Evolutionary conservation across 2,329 filamentous ascomycete genomes (phyloP), one percentile per base, ranked within the genome.

Genomic region (Colletotrichum horii): DNA sequence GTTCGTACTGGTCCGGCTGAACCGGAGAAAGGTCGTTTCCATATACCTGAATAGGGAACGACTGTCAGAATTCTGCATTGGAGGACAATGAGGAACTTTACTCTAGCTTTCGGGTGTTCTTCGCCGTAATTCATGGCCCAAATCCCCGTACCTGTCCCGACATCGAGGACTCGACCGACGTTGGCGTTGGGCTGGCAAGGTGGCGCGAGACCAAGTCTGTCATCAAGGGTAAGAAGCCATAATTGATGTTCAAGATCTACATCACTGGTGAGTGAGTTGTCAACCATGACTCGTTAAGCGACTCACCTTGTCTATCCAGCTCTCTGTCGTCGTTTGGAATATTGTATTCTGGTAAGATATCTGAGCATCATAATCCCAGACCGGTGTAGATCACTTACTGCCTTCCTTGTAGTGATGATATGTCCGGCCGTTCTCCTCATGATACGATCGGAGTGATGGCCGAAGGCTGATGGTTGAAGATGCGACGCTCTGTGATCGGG

Each of bases 191-290:
- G 60, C 14, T 81, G 71, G n/a, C 61, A 71, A 2, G 76, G 76
- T 0, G 84, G 85, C 1, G 78, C 78, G 0, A 80, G 52, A 22
- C 77, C 82, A 0, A 85, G 78, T 30, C 81, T 82, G 12, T 80
- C 79, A 1, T 81, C 78, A 4, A 83, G 78, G 0, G 82, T 84
- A 4, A 85, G 77, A 1, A 77, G 68, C 62, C 83, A 83, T 0
- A 85, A 74, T n/a, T 84, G 79, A 56, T 86, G 84, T 72, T 84
- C 82, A 1, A 86, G 74, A 66, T 86, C 83, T 81, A 19, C 4
- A 28, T 8, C 4, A 7, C 3, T 5, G 8, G 14, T 34, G 4
- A n/a, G 56, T 24, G 38, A 16, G 43, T n/a, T 22, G 34, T n/a
- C n/a, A n/a, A n/a, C n/a, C n/a, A n/a, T n/a, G n/a, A n/a, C n/a